Percentiles rank a stretch among this genome's conserved stretches.
Evolutionary conservation across 371 early-diverging fungal species (phyloP).

Genomic region (Amoeboaphelidium protococcarum): DNA sequence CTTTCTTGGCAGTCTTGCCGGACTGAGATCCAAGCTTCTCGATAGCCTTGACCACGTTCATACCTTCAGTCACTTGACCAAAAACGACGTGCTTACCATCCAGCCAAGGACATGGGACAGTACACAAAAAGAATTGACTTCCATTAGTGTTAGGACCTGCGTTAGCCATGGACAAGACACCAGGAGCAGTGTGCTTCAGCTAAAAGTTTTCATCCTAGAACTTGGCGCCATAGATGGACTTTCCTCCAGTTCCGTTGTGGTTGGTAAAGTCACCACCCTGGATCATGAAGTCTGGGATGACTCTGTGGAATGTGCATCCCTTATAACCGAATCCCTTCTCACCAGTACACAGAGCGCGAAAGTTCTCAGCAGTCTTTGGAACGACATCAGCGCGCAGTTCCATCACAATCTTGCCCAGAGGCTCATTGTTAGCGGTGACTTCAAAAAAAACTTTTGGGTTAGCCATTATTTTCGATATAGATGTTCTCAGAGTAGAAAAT

Average conservation of each 20-base stretch:
- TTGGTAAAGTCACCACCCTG: conserved; percentile 22
- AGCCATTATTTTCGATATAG: neutral
- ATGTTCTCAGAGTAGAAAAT: neutral
- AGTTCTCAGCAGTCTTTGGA: conserved; percentile 22
- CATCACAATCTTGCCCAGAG: conserved; percentile 22
- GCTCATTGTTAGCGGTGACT: conserved; percentile 17
- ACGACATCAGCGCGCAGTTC: conserved; percentile 19
- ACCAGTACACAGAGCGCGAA: conserved; percentile 18
- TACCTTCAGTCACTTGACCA: conserved; percentile 62
- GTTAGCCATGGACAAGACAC: conserved; percentile 20
- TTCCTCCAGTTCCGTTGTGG: conserved; percentile 32
- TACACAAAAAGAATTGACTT: conserved; percentile 95
- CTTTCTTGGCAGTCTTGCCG: conserved; percentile 31
- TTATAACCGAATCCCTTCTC: conserved; percentile 27
- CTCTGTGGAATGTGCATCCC: conserved; percentile 13
- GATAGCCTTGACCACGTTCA: conserved; percentile 47
- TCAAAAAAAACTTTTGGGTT: conserved; percentile 25
- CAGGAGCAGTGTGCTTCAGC: conserved; percentile 9
- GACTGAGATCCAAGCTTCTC: conserved; percentile 37
- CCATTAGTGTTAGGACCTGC: conserved; percentile 63
- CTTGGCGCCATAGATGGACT: conserved; percentile 29
- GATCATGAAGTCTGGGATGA: conserved; percentile 16
- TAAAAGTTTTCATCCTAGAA: conserved; percentile 39
- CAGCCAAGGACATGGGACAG: conserved; percentile 57
- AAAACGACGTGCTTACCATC: conserved; percentile 99